phyloP scores from a whole-genome alignment of 108 stramenopile genomes.

The Nitzschia sp. region DNA sequence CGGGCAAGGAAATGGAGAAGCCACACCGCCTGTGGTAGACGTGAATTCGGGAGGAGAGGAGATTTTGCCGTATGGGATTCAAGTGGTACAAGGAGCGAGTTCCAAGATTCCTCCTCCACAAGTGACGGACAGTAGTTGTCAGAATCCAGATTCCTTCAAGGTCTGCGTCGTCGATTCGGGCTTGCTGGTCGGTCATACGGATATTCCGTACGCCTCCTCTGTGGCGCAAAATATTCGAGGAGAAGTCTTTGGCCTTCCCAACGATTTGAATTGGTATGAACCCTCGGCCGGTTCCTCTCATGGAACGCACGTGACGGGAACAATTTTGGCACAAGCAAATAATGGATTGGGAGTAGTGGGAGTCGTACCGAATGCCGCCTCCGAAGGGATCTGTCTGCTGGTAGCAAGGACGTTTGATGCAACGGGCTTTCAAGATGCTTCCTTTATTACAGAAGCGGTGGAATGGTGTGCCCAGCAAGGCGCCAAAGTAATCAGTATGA shows the following conservation, averaged over 20 bases:
- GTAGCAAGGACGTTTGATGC: conserved; percentile 25
- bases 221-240: conserved; percentile 9
- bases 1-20: neutral
- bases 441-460: conserved; percentile 24
- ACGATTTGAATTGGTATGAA: conserved; percentile 2
- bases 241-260: conserved; percentile 9
- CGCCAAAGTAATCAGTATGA: conserved; percentile 53
- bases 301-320: conserved; percentile 65
- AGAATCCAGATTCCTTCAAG: conserved; percentile 18
- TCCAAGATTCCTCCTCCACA: conserved; percentile 1
- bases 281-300: neutral
- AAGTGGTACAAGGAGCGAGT: conserved; percentile 18
- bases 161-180: conserved; percentile 70
- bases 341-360: conserved; percentile 61
- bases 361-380: conserved; percentile 24
- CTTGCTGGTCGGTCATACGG: conserved; percentile 35
- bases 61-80: conserved; percentile 15
- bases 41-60: neutral
- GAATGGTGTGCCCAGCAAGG: conserved; percentile 43
- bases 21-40: neutral
- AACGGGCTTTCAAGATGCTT: neutral
- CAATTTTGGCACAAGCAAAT: conserved; percentile 45
- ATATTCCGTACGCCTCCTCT: conserved; percentile 26
- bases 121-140: neutral
- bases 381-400: conserved; percentile 25